Conservation (phyloP, 768 basidiomycete species). For the Hirschioporus abietinus region DNA sequence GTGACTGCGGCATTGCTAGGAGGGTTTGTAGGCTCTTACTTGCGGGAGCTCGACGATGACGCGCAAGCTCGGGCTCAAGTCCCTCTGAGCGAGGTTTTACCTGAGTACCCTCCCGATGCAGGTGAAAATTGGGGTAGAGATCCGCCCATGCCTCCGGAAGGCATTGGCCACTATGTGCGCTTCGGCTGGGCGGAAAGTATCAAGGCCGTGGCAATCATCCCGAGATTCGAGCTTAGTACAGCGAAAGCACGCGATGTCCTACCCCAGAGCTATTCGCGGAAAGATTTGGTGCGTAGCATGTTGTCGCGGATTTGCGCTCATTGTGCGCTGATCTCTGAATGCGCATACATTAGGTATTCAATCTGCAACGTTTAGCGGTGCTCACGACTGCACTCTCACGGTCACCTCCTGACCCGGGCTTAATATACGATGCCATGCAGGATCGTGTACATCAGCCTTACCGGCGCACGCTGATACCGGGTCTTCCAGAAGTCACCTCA, state of each 20-base stretch:
- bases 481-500: constrained; percentile 88
- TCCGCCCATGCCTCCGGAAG: constrained; percentile 81
- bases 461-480: constrained; percentile 85
- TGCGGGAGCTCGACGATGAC: constrained; percentile 78
- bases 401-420: constrained; percentile 85
- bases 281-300: constrained; percentile 70
- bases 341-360: constrained; percentile 71
- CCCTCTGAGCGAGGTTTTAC: constrained; percentile 91
- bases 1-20: constrained; percentile 96
- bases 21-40: constrained; percentile 95
- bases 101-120: constrained; percentile 92
- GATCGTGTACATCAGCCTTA: constrained; percentile 98
- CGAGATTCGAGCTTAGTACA: constrained; percentile 92
- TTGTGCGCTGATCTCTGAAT: background rate
- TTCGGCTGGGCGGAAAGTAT: constrained; percentile 84
- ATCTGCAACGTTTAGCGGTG: constrained; percentile 93
- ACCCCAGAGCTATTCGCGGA: constrained; percentile 79
- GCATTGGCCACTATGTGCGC: constrained; percentile 91
- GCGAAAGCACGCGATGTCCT: constrained; percentile 89
- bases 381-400: constrained; percentile 90
- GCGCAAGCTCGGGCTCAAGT: constrained; percentile 84
- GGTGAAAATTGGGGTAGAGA: constrained; percentile 86
- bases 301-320: background rate
- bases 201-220: constrained; percentile 91
- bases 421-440: constrained; percentile 99